These are phyloP conservation scores for Rhodotorula babjevae DNA, from an alignment of 768 basidiomycete genomes.

Conservation along the genomic window DNA sequence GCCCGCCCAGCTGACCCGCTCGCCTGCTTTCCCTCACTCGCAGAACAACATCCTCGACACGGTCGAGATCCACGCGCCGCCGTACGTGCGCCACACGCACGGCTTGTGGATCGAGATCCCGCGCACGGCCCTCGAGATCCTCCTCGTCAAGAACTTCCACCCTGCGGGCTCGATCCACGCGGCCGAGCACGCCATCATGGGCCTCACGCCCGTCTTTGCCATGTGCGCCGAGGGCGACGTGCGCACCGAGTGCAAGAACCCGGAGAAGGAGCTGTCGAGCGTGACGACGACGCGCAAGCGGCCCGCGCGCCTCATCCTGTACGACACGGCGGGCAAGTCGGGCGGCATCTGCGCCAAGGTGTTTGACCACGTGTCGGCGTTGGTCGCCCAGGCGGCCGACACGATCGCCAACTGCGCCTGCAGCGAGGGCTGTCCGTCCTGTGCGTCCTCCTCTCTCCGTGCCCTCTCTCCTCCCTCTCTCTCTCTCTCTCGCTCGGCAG, in stretches of 20 bases:
- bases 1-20: not conserved
- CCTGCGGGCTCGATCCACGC: constrained; percentile 78
- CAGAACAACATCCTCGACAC: constrained; percentile 61
- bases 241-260: constrained; percentile 67
- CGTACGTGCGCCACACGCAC: constrained; percentile 67
- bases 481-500: no score
- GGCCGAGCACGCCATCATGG: constrained; percentile 76
- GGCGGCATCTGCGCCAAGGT: constrained; percentile 71
- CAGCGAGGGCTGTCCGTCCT: constrained; percentile 63
- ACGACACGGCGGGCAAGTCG: constrained; percentile 65
- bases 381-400: constrained; percentile 59
- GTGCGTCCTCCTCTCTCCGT: constrained; percentile 49
- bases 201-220: constrained; percentile 57
- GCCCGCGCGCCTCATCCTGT: constrained; percentile 60
- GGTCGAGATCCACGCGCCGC: constrained; percentile 70
- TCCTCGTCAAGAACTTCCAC: constrained; percentile 58
- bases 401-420: constrained; percentile 63
- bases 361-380: constrained; percentile 65
- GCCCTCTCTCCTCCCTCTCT: not conserved
- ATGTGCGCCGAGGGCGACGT: constrained; percentile 60
- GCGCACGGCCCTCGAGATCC: constrained; percentile 53
- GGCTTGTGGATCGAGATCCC: constrained; percentile 80
- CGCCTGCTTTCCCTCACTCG: no score
- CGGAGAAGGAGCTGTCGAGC: constrained; percentile 42
- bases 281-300: constrained; percentile 37